Percentiles rank a stretch among this genome's conserved stretches.
Evolutionary conservation across 202 grass and related monocot genomes (phyloP).

Genomic region (Bolboschoenoplectus hybrid): DNA sequence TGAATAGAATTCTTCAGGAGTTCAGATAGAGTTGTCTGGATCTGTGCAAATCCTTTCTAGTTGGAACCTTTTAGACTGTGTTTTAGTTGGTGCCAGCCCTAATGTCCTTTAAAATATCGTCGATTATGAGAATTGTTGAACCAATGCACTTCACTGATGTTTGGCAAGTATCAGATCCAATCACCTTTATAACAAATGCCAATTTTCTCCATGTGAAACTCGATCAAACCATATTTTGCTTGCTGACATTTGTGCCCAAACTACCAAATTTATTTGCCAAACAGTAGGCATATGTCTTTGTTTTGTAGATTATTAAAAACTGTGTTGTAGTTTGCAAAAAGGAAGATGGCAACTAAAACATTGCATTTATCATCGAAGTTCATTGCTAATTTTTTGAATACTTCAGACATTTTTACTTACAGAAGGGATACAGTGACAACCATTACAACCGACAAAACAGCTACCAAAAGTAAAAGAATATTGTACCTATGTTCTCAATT

Average conservation of each 20-base stretch:
- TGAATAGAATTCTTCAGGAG: neutral
- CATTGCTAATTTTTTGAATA: neutral
- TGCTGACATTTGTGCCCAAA: neutral
- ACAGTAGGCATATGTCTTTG: neutral
- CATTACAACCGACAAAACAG: neutral
- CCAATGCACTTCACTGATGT: neutral
- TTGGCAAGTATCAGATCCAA: constrained; percentile 10
- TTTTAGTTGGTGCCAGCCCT: neutral
- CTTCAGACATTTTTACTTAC: neutral
- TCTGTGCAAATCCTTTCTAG: constrained; percentile 8
- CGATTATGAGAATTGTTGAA: neutral
- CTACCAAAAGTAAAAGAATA: neutral
- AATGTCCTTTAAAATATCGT: neutral
- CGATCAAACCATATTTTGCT: constrained; percentile 5
- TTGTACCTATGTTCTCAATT: neutral
- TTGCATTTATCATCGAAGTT: neutral
- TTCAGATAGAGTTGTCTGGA: neutral
- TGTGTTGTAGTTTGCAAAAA: neutral
- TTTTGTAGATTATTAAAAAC: neutral
- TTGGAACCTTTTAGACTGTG: neutral
- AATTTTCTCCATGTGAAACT: constrained; percentile 14
- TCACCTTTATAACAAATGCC: neutral
- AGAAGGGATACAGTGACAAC: neutral
- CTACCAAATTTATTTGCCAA: neutral
- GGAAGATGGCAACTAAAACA: neutral